Base-by-base conservation (phyloP, 2,329 filamentous ascomycete species). In the Epichloe gansuensis region DNA sequence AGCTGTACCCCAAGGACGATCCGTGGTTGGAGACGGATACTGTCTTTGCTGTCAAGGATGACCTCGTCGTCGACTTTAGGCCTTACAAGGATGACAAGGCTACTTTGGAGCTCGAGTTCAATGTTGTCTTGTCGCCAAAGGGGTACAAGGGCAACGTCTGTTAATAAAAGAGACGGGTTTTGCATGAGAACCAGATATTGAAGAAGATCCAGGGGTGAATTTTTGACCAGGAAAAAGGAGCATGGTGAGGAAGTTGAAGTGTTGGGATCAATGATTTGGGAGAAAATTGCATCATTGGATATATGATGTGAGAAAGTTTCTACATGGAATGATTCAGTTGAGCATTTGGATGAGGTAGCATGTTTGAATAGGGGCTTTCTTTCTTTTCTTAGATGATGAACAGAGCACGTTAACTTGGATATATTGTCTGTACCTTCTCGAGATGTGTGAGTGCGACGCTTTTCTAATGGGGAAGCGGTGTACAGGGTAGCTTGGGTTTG, bases 1-100 rank as follows among this genome's bases (percentile, higher is more conserved):
- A 90, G 66, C 82, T 90, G 50, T 90, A 89, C 64, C 84, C 87
- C 66, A 75, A 75, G 55, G 72, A 78, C 55, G 79, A 84, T 68
- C 75, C 78, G 47, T 86, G 87, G 63, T 73, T 89, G 27, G 63
- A 66, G 39, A 65, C 64, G 2, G 68, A 71, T 48, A 66, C 66
- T 42, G 74, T 76, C 35, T 78, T 75, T 55, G 75, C 74, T 39
- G 75, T 78, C 58, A 78, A 78, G 66, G 68, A 74, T 47, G 74
- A 75, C 47, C 63, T 78, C 4, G 59, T 77, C 2, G 66, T 77
- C 13, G 67, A 74, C 56, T 78, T 78, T 60, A 71, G 68, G 58
- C 73, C 74, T 9, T 60, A 71, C 35, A 50, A 66, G 55, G 69
- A 71, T 36, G 57, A 61, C 55, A 65, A 67, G 42, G 69, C 69